phyloP scores from a whole-genome alignment of 2,329 filamentous ascomycete species.

The Aspergillus ustus region DNA sequence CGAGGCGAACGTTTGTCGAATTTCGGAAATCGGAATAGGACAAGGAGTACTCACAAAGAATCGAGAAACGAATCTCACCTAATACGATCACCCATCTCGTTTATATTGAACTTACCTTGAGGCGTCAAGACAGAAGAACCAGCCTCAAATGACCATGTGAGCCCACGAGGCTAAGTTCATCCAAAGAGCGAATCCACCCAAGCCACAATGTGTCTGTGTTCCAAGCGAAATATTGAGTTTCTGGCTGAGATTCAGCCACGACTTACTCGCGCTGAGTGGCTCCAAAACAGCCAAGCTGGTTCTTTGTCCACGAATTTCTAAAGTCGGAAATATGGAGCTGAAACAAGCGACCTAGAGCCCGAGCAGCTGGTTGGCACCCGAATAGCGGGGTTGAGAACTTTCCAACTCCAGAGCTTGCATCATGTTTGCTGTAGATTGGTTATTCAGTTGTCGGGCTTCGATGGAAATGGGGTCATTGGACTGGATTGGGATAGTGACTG shows the following conservation, averaged over 20 bases:
- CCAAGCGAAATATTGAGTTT: not conserved
- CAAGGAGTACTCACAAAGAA: not conserved
- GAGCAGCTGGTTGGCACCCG: not conserved
- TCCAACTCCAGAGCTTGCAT: not conserved
- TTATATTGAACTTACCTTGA: not conserved
- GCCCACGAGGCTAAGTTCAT: not conserved
- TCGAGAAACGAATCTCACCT: not conserved
- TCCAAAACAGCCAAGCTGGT: not conserved
- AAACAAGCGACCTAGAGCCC: not conserved
- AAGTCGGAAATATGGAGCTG: not conserved
- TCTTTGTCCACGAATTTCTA: not conserved
- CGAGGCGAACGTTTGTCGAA: not conserved
- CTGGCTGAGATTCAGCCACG: constrained; percentile 1
- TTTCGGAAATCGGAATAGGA: not conserved
- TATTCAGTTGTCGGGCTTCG: not conserved
- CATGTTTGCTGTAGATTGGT: not conserved
- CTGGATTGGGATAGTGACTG: not conserved
- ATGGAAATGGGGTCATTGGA: not conserved
- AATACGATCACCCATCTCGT: not conserved
- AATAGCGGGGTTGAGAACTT: constrained; percentile 3
- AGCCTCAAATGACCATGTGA: not conserved
- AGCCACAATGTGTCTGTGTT: not conserved
- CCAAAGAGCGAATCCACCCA: not conserved
- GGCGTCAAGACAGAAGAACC: not conserved
- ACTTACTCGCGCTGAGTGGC: not conserved